Evolutionary conservation across 1,284 basidiomycete genomes (phyloP).

Genomic region (Apiotrichum porosum): DNA sequence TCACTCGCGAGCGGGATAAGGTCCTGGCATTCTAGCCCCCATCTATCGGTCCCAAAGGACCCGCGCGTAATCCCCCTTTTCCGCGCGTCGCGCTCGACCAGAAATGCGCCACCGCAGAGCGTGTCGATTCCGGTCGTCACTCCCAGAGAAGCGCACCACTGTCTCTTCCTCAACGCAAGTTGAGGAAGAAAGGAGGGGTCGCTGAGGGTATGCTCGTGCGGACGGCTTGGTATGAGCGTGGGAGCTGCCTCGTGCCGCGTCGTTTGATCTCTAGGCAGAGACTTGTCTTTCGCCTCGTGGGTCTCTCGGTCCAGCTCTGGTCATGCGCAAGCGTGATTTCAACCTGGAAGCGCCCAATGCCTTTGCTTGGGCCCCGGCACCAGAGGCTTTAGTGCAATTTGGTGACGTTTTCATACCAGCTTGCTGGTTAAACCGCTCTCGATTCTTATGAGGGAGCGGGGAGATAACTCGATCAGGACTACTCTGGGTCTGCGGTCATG

Average conservation of each 20-base stretch:
- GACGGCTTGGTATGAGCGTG: constrained; percentile 43
- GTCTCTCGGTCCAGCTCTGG: not conserved
- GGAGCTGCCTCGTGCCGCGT: constrained; percentile 24
- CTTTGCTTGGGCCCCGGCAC: constrained; percentile 8
- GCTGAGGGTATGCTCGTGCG: not conserved
- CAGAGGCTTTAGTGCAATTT: constrained; percentile 52
- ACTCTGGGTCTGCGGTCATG: constrained; percentile 49
- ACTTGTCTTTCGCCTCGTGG: too few species aligned
- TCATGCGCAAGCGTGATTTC: too few species aligned
- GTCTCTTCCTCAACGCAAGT: too few species aligned
- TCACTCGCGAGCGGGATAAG: constrained; percentile 49
- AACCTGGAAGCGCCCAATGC: not conserved
- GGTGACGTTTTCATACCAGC: constrained; percentile 47
- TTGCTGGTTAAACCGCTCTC: not conserved
- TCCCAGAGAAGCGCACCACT: constrained; percentile 32
- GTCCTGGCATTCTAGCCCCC: constrained; percentile 51
- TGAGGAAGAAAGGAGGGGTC: not conserved
- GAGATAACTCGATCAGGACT: constrained; percentile 52
- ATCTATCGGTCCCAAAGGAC: constrained; percentile 42
- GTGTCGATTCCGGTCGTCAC: constrained; percentile 2
- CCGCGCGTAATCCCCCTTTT: constrained; percentile 40
- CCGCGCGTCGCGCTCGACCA: constrained; percentile 46
- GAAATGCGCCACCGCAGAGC: constrained; percentile 40
- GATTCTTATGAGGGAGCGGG: not conserved
- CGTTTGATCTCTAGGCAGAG: too few species aligned